Conservation (phyloP, 148 eudicot genomes). For the Cornus suecica region DNA sequence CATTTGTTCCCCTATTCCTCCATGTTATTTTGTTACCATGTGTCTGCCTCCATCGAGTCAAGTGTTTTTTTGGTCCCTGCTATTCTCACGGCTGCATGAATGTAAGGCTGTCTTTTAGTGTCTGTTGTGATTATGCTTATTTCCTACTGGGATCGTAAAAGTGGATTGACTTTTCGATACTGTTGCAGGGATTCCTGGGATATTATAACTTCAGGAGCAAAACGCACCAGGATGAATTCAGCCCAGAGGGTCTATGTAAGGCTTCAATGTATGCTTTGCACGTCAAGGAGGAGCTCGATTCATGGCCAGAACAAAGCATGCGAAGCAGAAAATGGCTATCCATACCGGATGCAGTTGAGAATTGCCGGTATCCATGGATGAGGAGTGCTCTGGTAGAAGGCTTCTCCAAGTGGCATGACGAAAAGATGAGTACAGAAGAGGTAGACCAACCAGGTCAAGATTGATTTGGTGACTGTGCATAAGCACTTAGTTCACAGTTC, state of each 20-base stretch:
- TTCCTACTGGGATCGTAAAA: neutral
- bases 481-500: neutral
- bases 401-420: slow-evolving; percentile 46
- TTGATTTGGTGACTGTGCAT: slow-evolving; percentile 5
- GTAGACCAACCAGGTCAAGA: slow-evolving; percentile 14
- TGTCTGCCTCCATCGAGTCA: neutral
- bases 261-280: slow-evolving; percentile 58
- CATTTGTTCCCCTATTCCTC: neutral
- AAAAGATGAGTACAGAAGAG: slow-evolving; percentile 15
- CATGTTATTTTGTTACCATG: neutral
- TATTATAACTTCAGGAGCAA: slow-evolving; percentile 50
- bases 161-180: neutral
- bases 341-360: slow-evolving; percentile 44
- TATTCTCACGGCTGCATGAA: neutral
- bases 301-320: slow-evolving; percentile 56
- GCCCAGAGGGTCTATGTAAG: slow-evolving; percentile 51
- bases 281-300: slow-evolving; percentile 53
- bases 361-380: slow-evolving; percentile 62
- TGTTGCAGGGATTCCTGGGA: slow-evolving; percentile 41
- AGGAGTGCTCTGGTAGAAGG: slow-evolving; percentile 46
- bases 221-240: slow-evolving; percentile 47
- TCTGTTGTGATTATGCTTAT: neutral
- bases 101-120: neutral
- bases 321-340: slow-evolving; percentile 46
- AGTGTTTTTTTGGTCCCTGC: neutral